Percentiles rank a stretch among this genome's conserved stretches.
These are phyloP conservation scores for Phanerochaete sordida DNA, from an alignment of 768 basidiomycete genomes.

Conservation along the genomic window DNA sequence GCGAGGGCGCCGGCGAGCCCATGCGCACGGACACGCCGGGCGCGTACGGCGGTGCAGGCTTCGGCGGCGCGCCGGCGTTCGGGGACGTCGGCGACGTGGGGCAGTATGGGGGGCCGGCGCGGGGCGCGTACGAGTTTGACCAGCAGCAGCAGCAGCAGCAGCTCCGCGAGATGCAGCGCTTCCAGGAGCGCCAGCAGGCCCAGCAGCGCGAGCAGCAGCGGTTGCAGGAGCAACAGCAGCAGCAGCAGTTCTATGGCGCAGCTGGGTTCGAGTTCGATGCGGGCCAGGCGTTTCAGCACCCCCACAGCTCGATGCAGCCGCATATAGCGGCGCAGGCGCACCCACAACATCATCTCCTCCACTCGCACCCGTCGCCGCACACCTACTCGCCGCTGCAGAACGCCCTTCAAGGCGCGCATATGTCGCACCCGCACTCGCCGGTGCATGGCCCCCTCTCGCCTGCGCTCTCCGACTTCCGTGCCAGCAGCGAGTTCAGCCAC, in stretches of 20 bases:
- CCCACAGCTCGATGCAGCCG: neutral
- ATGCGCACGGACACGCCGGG: neutral
- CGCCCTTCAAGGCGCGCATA: neutral
- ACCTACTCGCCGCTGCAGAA: neutral
- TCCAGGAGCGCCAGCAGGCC: neutral
- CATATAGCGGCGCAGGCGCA: neutral
- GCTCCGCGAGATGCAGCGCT: neutral
- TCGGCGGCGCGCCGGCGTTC: neutral
- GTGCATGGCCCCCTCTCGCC: neutral
- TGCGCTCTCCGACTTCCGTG: constrained; percentile 6
- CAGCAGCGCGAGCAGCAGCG: neutral
- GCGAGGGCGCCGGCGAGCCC: neutral
- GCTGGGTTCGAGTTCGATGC: neutral
- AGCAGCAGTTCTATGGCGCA: neutral
- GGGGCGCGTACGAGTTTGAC: neutral
- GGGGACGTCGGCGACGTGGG: neutral
- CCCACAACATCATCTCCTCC: neutral
- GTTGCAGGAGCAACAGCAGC: neutral
- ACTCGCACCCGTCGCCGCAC: neutral
- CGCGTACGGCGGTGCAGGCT: neutral
- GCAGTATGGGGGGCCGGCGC: neutral
- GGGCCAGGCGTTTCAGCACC: neutral
- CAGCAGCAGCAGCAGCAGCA: neutral
- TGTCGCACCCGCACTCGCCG: neutral
- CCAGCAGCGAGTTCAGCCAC: neutral